phyloP scores from a whole-genome alignment of 1,284 basidiomycete species.

The Trichosporon ovoides region DNA sequence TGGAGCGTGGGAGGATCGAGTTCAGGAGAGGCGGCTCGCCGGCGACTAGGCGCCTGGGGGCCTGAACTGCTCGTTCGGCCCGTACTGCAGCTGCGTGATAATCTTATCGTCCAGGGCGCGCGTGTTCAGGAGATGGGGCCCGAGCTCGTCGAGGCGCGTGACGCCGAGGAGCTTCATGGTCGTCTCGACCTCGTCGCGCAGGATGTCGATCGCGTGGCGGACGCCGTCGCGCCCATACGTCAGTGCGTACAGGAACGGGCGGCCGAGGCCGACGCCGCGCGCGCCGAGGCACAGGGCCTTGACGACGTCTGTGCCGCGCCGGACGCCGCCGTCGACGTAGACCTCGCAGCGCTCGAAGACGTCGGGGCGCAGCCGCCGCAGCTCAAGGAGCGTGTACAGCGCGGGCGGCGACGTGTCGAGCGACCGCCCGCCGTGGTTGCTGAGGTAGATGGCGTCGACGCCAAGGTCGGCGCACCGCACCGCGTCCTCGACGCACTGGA shows the following conservation, averaged over 20 bases:
- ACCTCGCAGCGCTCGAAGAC: constrained; percentile 46
- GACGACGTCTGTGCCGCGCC: constrained; percentile 51
- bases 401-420: constrained; percentile 47
- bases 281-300: constrained; percentile 53
- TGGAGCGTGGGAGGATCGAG: too few species aligned
- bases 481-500: constrained; percentile 50
- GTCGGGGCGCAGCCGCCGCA: constrained; percentile 47
- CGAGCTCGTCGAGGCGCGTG: constrained; percentile 53
- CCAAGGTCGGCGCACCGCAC: constrained; percentile 47
- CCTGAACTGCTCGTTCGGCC: constrained; percentile 15
- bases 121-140: constrained; percentile 44
- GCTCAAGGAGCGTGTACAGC: constrained; percentile 48
- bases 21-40: too few species aligned
- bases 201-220: constrained; percentile 46
- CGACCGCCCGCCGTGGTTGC: constrained; percentile 44
- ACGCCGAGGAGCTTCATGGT: constrained; percentile 76
- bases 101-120: constrained; percentile 29
- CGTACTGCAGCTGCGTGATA: constrained; percentile 25
- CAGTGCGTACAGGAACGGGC: constrained; percentile 50
- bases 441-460: constrained; percentile 48
- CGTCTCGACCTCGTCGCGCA: constrained; percentile 56
- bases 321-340: constrained; percentile 51
- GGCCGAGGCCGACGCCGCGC: constrained; percentile 49
- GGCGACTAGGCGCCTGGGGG: neutral
- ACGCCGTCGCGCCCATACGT: constrained; percentile 50